These are phyloP conservation scores for Musa itinerans DNA, from an alignment of 176 grass and related monocot genomes.

Conservation along the genomic window DNA sequence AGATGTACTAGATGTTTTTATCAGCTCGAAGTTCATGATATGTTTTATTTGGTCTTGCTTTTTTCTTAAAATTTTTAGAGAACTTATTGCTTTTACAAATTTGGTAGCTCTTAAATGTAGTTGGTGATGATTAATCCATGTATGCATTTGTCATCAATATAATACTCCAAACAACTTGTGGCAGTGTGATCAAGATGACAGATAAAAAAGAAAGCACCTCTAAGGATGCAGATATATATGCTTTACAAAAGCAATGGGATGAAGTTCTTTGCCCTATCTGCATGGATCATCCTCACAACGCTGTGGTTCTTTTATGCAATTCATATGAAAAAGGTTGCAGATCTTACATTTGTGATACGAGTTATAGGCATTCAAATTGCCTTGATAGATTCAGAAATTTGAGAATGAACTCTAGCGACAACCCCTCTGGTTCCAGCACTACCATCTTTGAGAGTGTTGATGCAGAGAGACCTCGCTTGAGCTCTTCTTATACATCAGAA, in stretches of 20 bases:
- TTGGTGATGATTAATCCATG: neutral
- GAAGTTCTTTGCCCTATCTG: conserved; percentile 14
- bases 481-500: neutral
- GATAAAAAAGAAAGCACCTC: neutral
- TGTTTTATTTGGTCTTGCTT: no score
- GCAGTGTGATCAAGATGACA: neutral
- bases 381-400: conserved; percentile 14
- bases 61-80: no score
- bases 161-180: neutral
- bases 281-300: conserved; percentile 17
- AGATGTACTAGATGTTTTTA: no score
- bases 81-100: no score
- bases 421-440: neutral
- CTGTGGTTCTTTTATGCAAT: conserved; percentile 5
- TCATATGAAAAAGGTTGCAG: conserved; percentile 15
- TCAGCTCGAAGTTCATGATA: no score
- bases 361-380: conserved; percentile 20
- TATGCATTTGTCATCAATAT: neutral
- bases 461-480: neutral
- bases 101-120: no score
- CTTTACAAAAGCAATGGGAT: conserved; percentile 14
- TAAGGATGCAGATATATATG: conserved; percentile 6
- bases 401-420: conserved; percentile 7
- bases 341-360: conserved; percentile 16
- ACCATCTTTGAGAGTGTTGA: conserved; percentile 2